Percentiles rank a stretch among this genome's conserved stretches.
These are phyloP conservation scores for Myxozyma melibiosi DNA, from an alignment of 805 yeast genomes.

Conservation along the genomic window DNA sequence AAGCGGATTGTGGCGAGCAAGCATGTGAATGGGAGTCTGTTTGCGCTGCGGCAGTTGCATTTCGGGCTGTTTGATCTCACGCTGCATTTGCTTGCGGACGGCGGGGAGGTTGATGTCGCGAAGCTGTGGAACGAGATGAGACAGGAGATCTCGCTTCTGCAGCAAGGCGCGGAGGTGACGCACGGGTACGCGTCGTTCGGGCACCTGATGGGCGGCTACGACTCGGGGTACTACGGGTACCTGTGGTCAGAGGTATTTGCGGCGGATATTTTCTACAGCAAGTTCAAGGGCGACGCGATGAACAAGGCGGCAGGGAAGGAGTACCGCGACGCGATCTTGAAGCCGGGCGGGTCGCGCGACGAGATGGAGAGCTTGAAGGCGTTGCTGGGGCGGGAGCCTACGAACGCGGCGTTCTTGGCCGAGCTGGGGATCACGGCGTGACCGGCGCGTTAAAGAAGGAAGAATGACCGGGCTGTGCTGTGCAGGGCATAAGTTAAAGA, in stretches of 20 bases:
- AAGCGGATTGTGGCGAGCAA: conserved; percentile 63
- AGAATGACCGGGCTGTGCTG: too few relatives aligned
- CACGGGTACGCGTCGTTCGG: conserved; percentile 74
- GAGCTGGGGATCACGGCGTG: conserved; percentile 53
- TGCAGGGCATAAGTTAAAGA: too few relatives aligned
- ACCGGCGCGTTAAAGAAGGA: too few relatives aligned
- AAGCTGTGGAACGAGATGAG: conserved; percentile 67
- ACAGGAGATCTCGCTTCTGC: conserved; percentile 60
- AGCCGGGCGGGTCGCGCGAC: conserved; percentile 73
- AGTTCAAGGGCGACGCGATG: conserved; percentile 70
- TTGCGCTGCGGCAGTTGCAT: conserved; percentile 72
- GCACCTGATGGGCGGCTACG: conserved; percentile 83
- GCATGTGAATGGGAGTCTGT: conserved; percentile 74
- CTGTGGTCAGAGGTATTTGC: conserved; percentile 86
- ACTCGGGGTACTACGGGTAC: conserved; percentile 84
- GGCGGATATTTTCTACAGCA: conserved; percentile 73
- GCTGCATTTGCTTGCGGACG: conserved; percentile 54
- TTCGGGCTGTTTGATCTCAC: conserved; percentile 73
- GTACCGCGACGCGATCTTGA: conserved; percentile 70
- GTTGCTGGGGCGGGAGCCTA: conserved; percentile 75
- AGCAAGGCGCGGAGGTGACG: conserved; percentile 45
- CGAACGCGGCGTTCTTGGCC: conserved; percentile 67
- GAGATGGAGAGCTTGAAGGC: conserved; percentile 65
- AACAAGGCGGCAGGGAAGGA: conserved; percentile 59
- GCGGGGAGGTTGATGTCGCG: conserved; percentile 55